Conservation (phyloP, 768 basidiomycete genomes). For the Tulasnella sp. region DNA sequence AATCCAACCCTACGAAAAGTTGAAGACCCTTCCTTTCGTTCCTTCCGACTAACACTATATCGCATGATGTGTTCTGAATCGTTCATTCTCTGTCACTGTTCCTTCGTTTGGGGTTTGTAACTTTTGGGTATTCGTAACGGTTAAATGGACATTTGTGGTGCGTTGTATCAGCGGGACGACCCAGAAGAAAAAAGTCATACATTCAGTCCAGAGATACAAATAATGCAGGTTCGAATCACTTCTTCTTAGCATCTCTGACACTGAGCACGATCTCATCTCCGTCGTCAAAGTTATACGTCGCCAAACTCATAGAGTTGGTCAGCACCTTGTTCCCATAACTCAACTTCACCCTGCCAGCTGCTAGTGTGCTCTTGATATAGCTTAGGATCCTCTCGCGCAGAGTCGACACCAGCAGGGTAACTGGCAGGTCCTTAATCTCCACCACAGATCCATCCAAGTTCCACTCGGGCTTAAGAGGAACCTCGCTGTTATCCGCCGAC, state of each 20-base stretch:
- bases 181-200: background rate
- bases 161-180: background rate
- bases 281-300: conserved; percentile 81
- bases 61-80: too few relatives aligned
- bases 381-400: conserved; percentile 80
- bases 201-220: background rate
- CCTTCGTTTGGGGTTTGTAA: too few relatives aligned
- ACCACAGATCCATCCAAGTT: conserved; percentile 73
- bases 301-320: conserved; percentile 75
- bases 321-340: conserved; percentile 76
- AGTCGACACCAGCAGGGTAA: conserved; percentile 76
- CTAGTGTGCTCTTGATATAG: conserved; percentile 63
- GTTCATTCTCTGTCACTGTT: too few relatives aligned
- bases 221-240: conserved; percentile 19
- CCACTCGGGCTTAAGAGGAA: conserved; percentile 83
- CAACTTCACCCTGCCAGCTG: conserved; percentile 69
- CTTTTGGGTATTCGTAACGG: too few relatives aligned
- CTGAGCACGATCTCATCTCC: conserved; percentile 74
- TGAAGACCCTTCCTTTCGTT: background rate
- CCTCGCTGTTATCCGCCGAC: conserved; percentile 24
- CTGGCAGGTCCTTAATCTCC: conserved; percentile 62
- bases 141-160: too few relatives aligned
- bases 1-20: background rate
- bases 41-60: background rate
- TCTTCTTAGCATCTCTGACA: conserved; percentile 67